Conservation (phyloP, 805 yeast genomes). For the Hanseniaspora hatyaiensis region DNA sequence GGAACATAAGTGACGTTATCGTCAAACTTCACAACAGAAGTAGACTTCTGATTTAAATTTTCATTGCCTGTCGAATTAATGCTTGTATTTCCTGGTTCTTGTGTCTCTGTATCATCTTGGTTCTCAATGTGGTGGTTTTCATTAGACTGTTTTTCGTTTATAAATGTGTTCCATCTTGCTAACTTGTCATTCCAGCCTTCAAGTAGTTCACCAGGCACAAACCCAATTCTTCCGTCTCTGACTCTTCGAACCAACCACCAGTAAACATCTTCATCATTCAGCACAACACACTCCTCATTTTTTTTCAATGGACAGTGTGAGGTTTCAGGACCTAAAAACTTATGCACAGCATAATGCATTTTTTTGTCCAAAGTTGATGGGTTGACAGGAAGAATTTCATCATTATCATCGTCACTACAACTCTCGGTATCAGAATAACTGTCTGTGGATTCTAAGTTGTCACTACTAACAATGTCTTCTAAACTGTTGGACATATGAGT, state of each 20-base stretch:
- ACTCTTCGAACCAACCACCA: constrained; percentile 82
- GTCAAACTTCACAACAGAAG: constrained; percentile 1
- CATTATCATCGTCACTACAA: constrained; percentile 33
- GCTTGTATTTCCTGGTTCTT: neutral
- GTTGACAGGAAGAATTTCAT: constrained; percentile 35
- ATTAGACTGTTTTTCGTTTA: constrained; percentile 47
- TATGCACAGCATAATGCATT: constrained; percentile 73
- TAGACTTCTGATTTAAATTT: too few relatives aligned
- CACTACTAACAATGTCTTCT: too few relatives aligned
- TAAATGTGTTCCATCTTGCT: constrained; percentile 85
- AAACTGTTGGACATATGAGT: neutral
- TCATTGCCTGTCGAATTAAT: too few relatives aligned
- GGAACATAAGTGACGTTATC: constrained; percentile 13
- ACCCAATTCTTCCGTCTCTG: constrained; percentile 64
- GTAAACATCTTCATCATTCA: constrained; percentile 83
- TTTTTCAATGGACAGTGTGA: constrained; percentile 72
- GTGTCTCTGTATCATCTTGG: neutral
- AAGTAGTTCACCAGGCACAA: constrained; percentile 90
- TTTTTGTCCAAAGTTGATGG: constrained; percentile 73
- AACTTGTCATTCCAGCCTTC: constrained; percentile 85
- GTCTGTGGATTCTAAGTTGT: too few relatives aligned
- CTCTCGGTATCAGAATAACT: too few relatives aligned
- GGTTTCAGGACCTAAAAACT: constrained; percentile 84
- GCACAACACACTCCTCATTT: constrained; percentile 69
- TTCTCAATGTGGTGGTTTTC: neutral